Evolutionary conservation across 305 asterid species (phyloP).

Genomic region (Fraxinus floribunda): DNA sequence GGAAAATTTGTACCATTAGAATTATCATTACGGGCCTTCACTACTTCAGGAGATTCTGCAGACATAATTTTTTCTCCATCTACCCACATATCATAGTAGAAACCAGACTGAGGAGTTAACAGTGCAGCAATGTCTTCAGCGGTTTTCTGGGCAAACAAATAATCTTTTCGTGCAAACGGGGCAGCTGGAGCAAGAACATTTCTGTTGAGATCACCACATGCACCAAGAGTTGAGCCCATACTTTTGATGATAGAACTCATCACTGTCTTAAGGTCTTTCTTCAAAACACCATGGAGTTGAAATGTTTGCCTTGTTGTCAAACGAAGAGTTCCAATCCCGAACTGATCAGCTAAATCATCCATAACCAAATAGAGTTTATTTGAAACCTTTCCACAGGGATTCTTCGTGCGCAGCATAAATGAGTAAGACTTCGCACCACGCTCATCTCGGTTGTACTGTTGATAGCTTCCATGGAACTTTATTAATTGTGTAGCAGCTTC

Average conservation of each 20-base stretch:
- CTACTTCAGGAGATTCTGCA: conserved; percentile 85
- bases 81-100: conserved; percentile 96
- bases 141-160: conserved; percentile 87
- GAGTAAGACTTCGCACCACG: conserved; percentile 82
- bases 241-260: conserved; percentile 75
- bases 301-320: conserved; percentile 95
- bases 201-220: conserved; percentile 94
- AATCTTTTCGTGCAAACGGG: conserved; percentile 64
- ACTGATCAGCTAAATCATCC: conserved; percentile 96
- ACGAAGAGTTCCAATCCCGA: conserved; percentile 89
- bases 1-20: conserved; percentile 89
- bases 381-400: conserved; percentile 93
- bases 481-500: conserved; percentile 90
- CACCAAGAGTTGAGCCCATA: conserved; percentile 97
- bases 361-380: conserved; percentile 82
- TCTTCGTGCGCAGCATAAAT: conserved; percentile 96
- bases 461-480: conserved; percentile 98
- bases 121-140: conserved; percentile 95
- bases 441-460: conserved; percentile 88
- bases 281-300: conserved; percentile 92
- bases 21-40: conserved; percentile 79
- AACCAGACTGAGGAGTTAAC: conserved; percentile 92
- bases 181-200: conserved; percentile 96
- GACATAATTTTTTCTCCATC: conserved; percentile 85
- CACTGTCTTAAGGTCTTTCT: conserved; percentile 83